Conservation (phyloP, 2,329 filamentous ascomycete genomes). For the Microdochium bolleyi region DNA sequence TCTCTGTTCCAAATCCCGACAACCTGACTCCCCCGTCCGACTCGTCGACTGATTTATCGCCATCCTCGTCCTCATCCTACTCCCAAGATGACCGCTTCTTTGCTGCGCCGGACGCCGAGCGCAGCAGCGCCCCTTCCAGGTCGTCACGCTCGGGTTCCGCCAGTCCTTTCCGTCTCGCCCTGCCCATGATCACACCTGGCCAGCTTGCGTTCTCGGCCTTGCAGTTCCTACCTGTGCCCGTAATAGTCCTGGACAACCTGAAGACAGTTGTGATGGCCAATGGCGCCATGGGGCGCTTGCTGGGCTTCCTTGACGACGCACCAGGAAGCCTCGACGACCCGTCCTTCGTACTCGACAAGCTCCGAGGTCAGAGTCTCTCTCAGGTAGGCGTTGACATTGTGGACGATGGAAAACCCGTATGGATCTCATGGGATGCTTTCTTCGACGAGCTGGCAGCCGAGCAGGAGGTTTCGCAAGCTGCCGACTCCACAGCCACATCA, state of each 20-base stretch:
- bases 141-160: slow-evolving; percentile 13
- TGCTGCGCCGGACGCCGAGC: background rate
- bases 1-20: background rate
- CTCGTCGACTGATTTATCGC: background rate
- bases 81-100: background rate
- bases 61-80: background rate
- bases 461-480: slow-evolving; percentile 7
- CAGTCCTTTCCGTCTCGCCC: slow-evolving; percentile 28
- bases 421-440: slow-evolving; percentile 52
- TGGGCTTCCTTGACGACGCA: slow-evolving; percentile 46
- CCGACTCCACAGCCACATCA: slow-evolving; percentile 6
- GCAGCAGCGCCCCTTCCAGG: background rate
- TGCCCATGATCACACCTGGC: slow-evolving; percentile 39
- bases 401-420: slow-evolving; percentile 55
- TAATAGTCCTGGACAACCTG: slow-evolving; percentile 58
- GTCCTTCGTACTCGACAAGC: slow-evolving; percentile 43
- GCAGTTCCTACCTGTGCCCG: slow-evolving; percentile 66
- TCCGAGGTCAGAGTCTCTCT: slow-evolving; percentile 58
- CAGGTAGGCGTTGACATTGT: slow-evolving; percentile 68
- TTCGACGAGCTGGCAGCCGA: slow-evolving; percentile 44
- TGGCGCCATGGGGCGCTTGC: slow-evolving; percentile 63
- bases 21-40: background rate
- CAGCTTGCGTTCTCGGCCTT: slow-evolving; percentile 60
- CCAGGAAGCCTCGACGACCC: slow-evolving; percentile 28
- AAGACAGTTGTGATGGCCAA: slow-evolving; percentile 70